phyloP scores from a whole-genome alignment of 2,329 filamentous ascomycete species.

The Penicillium freii region DNA sequence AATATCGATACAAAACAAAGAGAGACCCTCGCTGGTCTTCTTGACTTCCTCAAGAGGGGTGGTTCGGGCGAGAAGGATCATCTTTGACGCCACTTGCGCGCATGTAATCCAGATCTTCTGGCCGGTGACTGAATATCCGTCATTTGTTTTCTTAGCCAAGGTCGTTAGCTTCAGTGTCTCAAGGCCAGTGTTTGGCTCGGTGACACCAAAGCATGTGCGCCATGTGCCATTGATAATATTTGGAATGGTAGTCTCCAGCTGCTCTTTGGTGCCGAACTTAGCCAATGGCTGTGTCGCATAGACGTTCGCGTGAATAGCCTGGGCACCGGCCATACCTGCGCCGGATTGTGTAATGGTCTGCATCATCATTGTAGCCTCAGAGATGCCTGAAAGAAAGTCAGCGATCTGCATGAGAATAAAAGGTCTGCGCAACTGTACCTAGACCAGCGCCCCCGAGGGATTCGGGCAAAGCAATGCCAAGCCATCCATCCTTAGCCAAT shows the following conservation, averaged over 20 bases:
- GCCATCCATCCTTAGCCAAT: slow-evolving; percentile 72
- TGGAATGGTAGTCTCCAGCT: slow-evolving; percentile 63
- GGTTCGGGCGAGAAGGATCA: slow-evolving; percentile 78
- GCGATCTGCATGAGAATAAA: slow-evolving; percentile 24
- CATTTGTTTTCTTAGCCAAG: slow-evolving; percentile 58
- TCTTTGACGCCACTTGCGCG: slow-evolving; percentile 76
- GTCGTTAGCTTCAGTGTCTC: slow-evolving; percentile 73
- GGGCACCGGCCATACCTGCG: slow-evolving; percentile 70
- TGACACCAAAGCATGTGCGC: slow-evolving; percentile 78
- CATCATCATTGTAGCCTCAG: slow-evolving; percentile 83
- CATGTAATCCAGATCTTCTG: slow-evolving; percentile 91
- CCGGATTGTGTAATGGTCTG: slow-evolving; percentile 74
- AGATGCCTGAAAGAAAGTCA: slow-evolving; percentile 50
- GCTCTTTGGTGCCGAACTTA: slow-evolving; percentile 66
- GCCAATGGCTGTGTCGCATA: slow-evolving; percentile 67
- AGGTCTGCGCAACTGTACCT: slow-evolving; percentile 34
- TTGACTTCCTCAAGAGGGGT: slow-evolving; percentile 64
- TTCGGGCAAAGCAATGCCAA: slow-evolving; percentile 76
- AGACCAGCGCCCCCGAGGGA: slow-evolving; percentile 70
- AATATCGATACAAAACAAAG: slow-evolving; percentile 77
- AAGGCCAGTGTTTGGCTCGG: slow-evolving; percentile 77
- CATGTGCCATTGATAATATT: slow-evolving; percentile 69
- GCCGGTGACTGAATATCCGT: slow-evolving; percentile 66
- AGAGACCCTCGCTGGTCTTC: slow-evolving; percentile 72
- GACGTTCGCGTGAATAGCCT: slow-evolving; percentile 57